These are phyloP conservation scores for Macrocystidia cucumis DNA, from an alignment of 1,284 basidiomycete species.

Conservation along the genomic window DNA sequence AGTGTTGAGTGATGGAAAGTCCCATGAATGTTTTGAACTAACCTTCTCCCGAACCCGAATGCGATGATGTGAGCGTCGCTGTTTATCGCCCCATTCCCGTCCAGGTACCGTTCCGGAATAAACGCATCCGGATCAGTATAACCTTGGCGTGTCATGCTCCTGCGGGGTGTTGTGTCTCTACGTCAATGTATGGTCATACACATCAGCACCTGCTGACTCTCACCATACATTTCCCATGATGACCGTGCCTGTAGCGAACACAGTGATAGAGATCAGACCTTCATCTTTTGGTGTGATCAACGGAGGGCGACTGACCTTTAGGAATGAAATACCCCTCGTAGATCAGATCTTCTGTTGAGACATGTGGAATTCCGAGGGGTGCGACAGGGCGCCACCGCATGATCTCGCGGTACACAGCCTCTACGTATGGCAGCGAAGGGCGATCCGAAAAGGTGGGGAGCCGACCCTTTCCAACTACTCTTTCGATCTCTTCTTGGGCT, in stretches of 20 bases:
- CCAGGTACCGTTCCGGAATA: neutral
- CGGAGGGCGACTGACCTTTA: slow-evolving; percentile 2
- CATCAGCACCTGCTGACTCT: too few species aligned
- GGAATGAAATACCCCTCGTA: slow-evolving; percentile 6
- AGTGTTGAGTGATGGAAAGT: too few species aligned
- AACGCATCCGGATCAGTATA: slow-evolving; percentile 1
- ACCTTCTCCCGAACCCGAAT: neutral
- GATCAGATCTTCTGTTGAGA: slow-evolving; percentile 4
- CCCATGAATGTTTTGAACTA: too few species aligned
- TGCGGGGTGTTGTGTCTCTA: too few species aligned
- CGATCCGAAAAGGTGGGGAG: slow-evolving; percentile 27
- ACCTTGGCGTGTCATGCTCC: too few species aligned
- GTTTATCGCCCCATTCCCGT: neutral
- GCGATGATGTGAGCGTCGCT: neutral
- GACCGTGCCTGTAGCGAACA: neutral
- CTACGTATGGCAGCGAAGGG: slow-evolving; percentile 1
- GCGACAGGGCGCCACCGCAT: slow-evolving; percentile 12
- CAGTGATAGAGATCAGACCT: too few species aligned
- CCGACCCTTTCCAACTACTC: slow-evolving; percentile 18
- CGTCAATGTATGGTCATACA: too few species aligned
- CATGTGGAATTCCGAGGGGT: slow-evolving; percentile 4
- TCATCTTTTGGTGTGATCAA: neutral
- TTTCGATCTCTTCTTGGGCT: slow-evolving; percentile 23
- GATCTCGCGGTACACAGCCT: slow-evolving; percentile 9
- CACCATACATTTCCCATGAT: neutral